Conservation (phyloP, 306 rosid genomes). For the Inga laurina region DNA sequence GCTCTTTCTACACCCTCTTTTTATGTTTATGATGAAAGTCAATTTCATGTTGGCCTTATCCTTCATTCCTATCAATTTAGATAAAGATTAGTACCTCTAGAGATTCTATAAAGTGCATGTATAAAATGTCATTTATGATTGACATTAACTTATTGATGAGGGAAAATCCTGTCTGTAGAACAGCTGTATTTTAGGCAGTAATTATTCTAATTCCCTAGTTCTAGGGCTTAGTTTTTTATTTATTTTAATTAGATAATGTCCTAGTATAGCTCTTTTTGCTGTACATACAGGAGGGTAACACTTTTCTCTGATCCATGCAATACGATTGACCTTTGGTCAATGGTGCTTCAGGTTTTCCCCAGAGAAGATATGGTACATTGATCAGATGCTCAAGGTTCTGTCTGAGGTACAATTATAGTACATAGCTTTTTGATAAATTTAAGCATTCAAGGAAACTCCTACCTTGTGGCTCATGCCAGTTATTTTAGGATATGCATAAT, state of each 20-base stretch:
- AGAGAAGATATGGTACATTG: conserved; percentile 98
- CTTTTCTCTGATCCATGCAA: neutral
- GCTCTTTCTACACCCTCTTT: neutral
- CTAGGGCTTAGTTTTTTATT: neutral
- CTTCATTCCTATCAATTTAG: conserved; percentile 21
- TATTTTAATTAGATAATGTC: neutral
- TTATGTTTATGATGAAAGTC: neutral
- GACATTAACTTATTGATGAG: conserved; percentile 31
- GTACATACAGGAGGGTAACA: neutral
- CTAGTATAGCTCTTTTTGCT: neutral
- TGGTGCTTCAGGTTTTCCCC: conserved; percentile 81
- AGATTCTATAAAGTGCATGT: conserved; percentile 27
- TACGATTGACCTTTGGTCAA: neutral
- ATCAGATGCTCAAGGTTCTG: conserved; percentile 99
- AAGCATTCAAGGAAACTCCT: conserved; percentile 11
- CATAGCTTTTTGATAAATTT: conserved; percentile 32
- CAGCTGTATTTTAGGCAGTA: neutral
- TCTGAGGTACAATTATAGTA: conserved; percentile 75
- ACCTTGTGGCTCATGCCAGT: conserved; percentile 1
- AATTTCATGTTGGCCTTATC: conserved; percentile 12
- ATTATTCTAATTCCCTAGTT: neutral
- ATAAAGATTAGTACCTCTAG: neutral
- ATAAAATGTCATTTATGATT: conserved; percentile 27
- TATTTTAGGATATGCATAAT: conserved; percentile 1
- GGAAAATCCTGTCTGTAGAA: neutral